phyloP scores from a whole-genome alignment of 2,329 filamentous ascomycete genomes.

The Aspergillus pseudonomiae region DNA sequence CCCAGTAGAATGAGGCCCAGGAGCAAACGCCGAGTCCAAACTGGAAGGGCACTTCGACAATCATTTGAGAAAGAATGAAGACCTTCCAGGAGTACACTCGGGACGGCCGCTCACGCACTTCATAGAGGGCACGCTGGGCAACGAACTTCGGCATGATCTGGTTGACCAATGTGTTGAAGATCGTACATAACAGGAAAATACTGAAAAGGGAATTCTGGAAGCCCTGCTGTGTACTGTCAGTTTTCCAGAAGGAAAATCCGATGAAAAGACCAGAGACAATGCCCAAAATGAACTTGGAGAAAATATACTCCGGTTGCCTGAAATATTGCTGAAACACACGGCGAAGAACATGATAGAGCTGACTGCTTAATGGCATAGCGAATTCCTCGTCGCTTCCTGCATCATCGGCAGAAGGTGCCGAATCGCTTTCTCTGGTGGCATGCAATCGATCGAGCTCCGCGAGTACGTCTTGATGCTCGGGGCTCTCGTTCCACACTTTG shows the following conservation, averaged over 20 bases:
- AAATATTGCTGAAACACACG: constrained; percentile 86
- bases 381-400: constrained; percentile 69
- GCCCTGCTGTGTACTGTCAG: constrained; percentile 71
- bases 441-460: constrained; percentile 57
- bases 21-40: constrained; percentile 57
- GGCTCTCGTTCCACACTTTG: constrained; percentile 58
- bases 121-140: constrained; percentile 58
- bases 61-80: constrained; percentile 69
- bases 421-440: background rate
- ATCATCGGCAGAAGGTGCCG: constrained; percentile 42
- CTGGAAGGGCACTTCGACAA: constrained; percentile 69
- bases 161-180: constrained; percentile 52
- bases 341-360: constrained; percentile 65
- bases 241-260: constrained; percentile 74
- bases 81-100: constrained; percentile 73
- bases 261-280: constrained; percentile 65
- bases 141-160: constrained; percentile 61
- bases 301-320: constrained; percentile 81
- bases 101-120: constrained; percentile 60
- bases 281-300: constrained; percentile 72
- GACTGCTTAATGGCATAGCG: constrained; percentile 67
- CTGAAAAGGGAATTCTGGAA: constrained; percentile 82
- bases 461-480: constrained; percentile 57
- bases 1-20: constrained; percentile 61
- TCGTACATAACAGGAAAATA: constrained; percentile 71